These are phyloP conservation scores for Grigorovia humatica DNA, from an alignment of 805 yeast species.

Conservation along the genomic window DNA sequence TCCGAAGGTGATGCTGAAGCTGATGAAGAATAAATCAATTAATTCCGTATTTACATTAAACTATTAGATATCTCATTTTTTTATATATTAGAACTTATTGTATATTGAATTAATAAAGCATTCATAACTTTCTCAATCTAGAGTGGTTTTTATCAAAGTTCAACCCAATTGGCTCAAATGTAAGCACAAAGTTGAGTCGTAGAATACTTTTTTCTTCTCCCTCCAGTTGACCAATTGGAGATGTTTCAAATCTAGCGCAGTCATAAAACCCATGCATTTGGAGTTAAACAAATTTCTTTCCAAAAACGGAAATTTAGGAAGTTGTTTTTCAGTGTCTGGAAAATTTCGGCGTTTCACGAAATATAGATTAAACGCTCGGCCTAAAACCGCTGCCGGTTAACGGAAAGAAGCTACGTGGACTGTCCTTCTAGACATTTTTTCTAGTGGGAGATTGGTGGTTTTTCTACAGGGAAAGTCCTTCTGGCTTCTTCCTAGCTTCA, in stretches of 20 bases:
- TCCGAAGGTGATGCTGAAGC: constrained; percentile 58
- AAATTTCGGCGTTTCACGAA: neutral
- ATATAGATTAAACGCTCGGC: neutral
- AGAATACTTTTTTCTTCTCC: too few species aligned
- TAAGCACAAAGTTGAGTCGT: too few species aligned
- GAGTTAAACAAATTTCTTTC: neutral
- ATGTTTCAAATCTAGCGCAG: neutral
- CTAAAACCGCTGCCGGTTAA: neutral
- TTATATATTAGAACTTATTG: constrained; percentile 3
- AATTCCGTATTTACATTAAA: neutral
- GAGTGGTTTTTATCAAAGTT: too few species aligned
- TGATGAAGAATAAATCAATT: constrained; percentile 55
- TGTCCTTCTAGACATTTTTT: neutral
- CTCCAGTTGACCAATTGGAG: too few species aligned
- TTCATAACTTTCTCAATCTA: neutral
- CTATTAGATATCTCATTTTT: constrained; percentile 6
- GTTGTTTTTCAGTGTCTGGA: neutral
- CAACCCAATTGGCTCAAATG: too few species aligned
- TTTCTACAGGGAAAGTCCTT: neutral
- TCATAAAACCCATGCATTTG: neutral
- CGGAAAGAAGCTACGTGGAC: neutral
- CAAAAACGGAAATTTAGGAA: neutral
- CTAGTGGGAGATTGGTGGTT: neutral
- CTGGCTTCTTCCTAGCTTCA: neutral
- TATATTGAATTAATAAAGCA: constrained; percentile 1